Evolutionary conservation across 2,329 filamentous ascomycete species (phyloP).

Genomic region (Lachnellula cervina): DNA sequence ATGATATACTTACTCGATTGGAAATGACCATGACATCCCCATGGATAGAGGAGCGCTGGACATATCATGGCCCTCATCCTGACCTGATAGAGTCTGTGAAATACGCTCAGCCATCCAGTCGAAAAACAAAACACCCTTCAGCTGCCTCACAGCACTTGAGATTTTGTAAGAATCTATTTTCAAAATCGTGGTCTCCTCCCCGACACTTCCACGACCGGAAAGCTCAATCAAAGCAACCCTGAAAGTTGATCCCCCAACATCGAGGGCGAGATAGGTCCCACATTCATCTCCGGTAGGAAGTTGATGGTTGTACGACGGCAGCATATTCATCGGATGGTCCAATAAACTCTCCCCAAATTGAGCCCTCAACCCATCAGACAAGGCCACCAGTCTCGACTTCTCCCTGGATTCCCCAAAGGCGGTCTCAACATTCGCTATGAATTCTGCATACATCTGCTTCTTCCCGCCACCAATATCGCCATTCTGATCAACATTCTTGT

Average conservation of each 20-base stretch:
- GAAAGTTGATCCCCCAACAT: conserved; percentile 66
- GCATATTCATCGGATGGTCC: conserved; percentile 53
- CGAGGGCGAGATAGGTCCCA: conserved; percentile 57
- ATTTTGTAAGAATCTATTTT: conserved; percentile 54
- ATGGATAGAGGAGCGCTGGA: conserved; percentile 44
- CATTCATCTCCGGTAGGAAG: conserved; percentile 55
- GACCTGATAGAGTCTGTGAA: conserved; percentile 48
- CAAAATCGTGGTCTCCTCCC: conserved; percentile 46
- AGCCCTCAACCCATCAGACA: conserved; percentile 47
- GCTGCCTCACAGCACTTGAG: conserved; percentile 47
- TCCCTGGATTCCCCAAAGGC: conserved; percentile 46
- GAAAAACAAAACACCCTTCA: conserved; percentile 58
- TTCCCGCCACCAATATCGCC: background rate
- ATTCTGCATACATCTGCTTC: conserved; percentile 36
- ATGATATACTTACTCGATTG: conserved; percentile 53
- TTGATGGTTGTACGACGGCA: conserved; percentile 61
- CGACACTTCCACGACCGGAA: conserved; percentile 39
- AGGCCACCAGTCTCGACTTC: conserved; percentile 36
- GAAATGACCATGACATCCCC: conserved; percentile 65
- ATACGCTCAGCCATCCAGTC: conserved; percentile 64
- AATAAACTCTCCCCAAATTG: conserved; percentile 52
- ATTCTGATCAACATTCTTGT: conserved; percentile 15
- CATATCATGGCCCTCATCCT: conserved; percentile 36
- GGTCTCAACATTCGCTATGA: conserved; percentile 52
- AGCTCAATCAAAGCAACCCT: conserved; percentile 61